Base-by-base conservation (phyloP, 2,329 filamentous ascomycete species). In the Domatiomyces globalis region DNA sequence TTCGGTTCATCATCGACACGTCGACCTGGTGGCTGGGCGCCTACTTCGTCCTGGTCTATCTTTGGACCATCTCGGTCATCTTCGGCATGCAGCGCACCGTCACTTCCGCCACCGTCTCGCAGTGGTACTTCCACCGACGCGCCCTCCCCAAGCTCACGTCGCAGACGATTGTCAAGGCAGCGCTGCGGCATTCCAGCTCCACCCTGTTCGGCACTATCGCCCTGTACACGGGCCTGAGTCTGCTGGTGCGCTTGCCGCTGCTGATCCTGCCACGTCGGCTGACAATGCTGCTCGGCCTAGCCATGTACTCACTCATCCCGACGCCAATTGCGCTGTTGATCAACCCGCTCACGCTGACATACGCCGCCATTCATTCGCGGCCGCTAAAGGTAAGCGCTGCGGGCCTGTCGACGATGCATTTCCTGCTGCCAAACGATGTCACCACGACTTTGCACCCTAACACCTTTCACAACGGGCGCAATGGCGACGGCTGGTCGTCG, bases 111-210 rank as follows among this genome's bases (percentile, higher is more conserved):
- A 95, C 90, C 0, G 90, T 96, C 20, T 94, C 87, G 43, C 92
- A 98, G 67, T 98, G 92, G 92, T 98, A 98, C 69, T 98, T 96
- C 67, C 90, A 96, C 67, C 87, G 92, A 56, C 85, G 94, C 61
- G 81, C 82, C 4, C 78, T 82, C 9, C 87, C 90, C 4, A 75
- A 83, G 7, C 82, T 88, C 2, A 81, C 86, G 0, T 89, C 87
- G 1, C 75, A 77, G 51, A 83, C 89, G 51, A 84, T 96, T 46
- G 87, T 96, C 22, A 74, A 79, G 55, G 90, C 89, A 5, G 90
- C 89, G 12, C 73, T 95, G 45, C 74, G 75, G 48, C 92, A 98
- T 69, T 84, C 89, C 2, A 73, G 80, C 12, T 89, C 87, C 15
- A 90, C 87, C 1, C 82, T 95, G 39, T 94, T 95, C 63, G 92